Evolutionary conservation across 768 basidiomycete species (phyloP), one percentile per base, ranked within the genome.

Genomic region (Boletus patriciae): DNA sequence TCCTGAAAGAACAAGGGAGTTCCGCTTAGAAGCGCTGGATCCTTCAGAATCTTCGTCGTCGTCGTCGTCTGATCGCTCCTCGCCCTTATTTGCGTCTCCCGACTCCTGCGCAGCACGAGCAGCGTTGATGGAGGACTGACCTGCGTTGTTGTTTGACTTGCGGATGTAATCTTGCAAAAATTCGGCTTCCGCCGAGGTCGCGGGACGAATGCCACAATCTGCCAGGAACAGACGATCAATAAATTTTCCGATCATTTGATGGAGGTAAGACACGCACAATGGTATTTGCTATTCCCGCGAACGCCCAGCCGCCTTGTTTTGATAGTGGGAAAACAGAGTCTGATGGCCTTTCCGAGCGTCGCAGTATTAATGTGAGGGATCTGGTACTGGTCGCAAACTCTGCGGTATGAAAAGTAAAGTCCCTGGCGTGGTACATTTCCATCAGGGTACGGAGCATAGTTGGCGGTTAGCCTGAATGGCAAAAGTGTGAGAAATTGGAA

Each of bases 351-450:
- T 59, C 94, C 94, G 65, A 97, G 81, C 2, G 94, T 94, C 62
- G 94, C 94, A 37, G 94, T 93, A 78, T 95, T 97, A 78, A 96
- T 92, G 68, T 95, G 92, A 50, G 90, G 91, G 58, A 94, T 90
- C 50, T 90, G 89, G 75, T 94, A 92, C 74, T 92, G 89, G 76
- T 94, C 91, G 73, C 92, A 94, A 54, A 94, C 86, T 52, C 92
- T 80, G 59, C 89, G 83, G 75, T 95, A 97, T 34, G 93, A 95
- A 70, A 92, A 92, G 74, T 95, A 97, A 49, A 97, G 83, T 7
- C 93, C 94, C 69, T 96, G 94, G 50, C 94, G 86, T 44, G 94
- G 91, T 36, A 95, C 94, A 71, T 94, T 94, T 36, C 92, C 92
- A 73, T 94, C 92, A 42, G 90, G 90, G 72, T 92, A 93, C 13